phyloP scores from a whole-genome alignment of 2,329 filamentous ascomycete genomes.

The Aspergillus sp. region DNA sequence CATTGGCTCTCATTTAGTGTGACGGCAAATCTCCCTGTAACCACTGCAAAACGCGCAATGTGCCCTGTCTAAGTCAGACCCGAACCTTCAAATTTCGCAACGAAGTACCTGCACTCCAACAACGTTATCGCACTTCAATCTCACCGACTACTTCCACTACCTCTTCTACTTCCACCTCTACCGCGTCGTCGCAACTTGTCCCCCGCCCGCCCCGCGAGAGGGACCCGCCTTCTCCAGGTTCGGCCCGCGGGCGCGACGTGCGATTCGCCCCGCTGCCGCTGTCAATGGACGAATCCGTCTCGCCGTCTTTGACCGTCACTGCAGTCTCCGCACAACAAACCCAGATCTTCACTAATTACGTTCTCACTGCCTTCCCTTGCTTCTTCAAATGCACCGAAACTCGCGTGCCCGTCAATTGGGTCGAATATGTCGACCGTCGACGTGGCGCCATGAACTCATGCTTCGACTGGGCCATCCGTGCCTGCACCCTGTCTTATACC shows the following conservation, averaged over 20 bases:
- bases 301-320: conserved; percentile 31
- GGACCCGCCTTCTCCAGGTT: neutral
- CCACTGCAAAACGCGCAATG: conserved; percentile 32
- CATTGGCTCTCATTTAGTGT: conserved; percentile 22
- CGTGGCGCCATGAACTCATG: conserved; percentile 18
- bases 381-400: conserved; percentile 32
- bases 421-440: conserved; percentile 28
- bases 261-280: conserved; percentile 11
- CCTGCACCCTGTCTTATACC: conserved; percentile 21
- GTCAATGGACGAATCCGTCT: conserved; percentile 26
- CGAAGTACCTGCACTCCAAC: conserved; percentile 31
- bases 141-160: conserved; percentile 11
- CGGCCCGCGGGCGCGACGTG: conserved; percentile 1
- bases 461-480: conserved; percentile 28
- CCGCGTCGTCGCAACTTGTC: neutral
- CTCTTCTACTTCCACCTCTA: neutral
- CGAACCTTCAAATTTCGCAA: conserved; percentile 33
- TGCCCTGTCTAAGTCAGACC: conserved; percentile 28
- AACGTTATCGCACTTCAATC: conserved; percentile 22
- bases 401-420: conserved; percentile 30
- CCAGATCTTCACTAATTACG: conserved; percentile 31
- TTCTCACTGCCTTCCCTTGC: conserved; percentile 29
- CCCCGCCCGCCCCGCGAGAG: neutral
- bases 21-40: conserved; percentile 33
- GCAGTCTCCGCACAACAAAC: conserved; percentile 28